These are phyloP conservation scores for Agaricus subrufescens DNA, from an alignment of 768 basidiomycete genomes.

Conservation along the genomic window DNA sequence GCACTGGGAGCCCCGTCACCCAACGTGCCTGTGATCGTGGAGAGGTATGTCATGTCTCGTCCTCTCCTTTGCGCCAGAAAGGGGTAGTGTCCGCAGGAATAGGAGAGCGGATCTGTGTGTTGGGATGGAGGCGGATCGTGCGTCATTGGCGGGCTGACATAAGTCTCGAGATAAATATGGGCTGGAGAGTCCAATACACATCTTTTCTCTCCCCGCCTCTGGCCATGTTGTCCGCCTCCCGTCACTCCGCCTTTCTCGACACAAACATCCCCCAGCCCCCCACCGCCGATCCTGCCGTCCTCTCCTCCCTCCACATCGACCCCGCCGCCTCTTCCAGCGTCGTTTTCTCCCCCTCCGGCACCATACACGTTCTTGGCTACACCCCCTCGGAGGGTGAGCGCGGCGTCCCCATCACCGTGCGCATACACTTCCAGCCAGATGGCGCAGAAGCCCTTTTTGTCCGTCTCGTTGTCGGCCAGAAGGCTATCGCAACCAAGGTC, in stretches of 20 bases:
- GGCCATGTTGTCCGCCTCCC: slow-evolving; percentile 7
- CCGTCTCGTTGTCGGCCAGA: slow-evolving; percentile 69
- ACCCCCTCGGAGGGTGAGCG: slow-evolving; percentile 59
- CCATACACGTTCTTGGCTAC: slow-evolving; percentile 64
- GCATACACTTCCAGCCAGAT: slow-evolving; percentile 52
- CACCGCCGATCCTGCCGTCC: slow-evolving; percentile 2
- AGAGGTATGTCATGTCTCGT: not conserved
- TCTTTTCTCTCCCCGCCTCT: slow-evolving; percentile 1
- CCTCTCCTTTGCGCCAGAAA: not conserved
- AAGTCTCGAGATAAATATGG: slow-evolving; percentile 6
- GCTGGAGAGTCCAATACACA: not conserved
- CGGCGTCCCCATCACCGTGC: slow-evolving; percentile 60
- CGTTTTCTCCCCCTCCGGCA: slow-evolving; percentile 43
- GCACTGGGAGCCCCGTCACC: slow-evolving; percentile 50
- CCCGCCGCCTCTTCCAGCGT: slow-evolving; percentile 16
- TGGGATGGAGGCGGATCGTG: slow-evolving; percentile 1
- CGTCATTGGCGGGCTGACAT: slow-evolving; percentile 6
- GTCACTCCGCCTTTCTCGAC: slow-evolving; percentile 10
- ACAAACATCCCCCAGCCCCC: not conserved
- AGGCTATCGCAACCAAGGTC: slow-evolving; percentile 65
- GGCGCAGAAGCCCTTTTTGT: slow-evolving; percentile 53
- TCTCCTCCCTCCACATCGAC: slow-evolving; percentile 10
- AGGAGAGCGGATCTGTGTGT: not conserved
- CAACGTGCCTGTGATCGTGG: slow-evolving; percentile 22
- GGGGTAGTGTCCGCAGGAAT: not conserved